Conservation (phyloP, 176 grass and related monocot species). For the Aegilops umbellulata region DNA sequence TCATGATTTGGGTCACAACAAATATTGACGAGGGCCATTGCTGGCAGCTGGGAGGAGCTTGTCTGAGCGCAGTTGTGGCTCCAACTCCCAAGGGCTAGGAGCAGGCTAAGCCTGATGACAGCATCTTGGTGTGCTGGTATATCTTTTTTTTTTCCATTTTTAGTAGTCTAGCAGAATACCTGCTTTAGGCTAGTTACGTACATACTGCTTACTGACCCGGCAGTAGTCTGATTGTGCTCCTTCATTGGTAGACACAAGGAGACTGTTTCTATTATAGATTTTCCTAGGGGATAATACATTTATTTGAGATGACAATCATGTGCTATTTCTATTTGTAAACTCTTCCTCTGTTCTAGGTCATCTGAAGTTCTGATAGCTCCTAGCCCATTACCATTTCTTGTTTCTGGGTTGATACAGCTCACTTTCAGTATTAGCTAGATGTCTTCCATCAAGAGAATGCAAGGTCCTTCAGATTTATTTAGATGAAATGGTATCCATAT, state of each 20-base stretch:
- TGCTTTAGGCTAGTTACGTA: neutral
- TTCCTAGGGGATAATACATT: neutral
- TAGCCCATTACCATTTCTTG: neutral
- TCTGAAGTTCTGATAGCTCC: neutral
- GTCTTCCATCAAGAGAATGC: constrained; percentile 9
- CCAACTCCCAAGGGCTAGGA: neutral
- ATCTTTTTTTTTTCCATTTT: neutral
- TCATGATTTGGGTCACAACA: neutral
- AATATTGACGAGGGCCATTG: neutral
- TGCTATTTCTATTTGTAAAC: constrained; percentile 6
- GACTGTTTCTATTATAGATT: neutral
- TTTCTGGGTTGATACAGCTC: constrained; percentile 2
- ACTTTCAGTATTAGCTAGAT: neutral
- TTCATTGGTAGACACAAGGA: neutral
- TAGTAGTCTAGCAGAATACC: neutral
- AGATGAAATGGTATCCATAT: constrained; percentile 12
- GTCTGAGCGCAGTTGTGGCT: neutral
- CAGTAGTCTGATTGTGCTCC: constrained; percentile 1
- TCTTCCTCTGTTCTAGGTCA: neutral
- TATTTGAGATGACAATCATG: neutral
- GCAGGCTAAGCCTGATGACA: neutral
- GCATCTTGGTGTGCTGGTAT: neutral
- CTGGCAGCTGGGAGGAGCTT: neutral
- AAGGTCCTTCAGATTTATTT: neutral
- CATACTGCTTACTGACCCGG: neutral